Evolutionary conservation across 2,329 filamentous ascomycete species (phyloP).

Genomic region (Botrytis sinoallii): DNA sequence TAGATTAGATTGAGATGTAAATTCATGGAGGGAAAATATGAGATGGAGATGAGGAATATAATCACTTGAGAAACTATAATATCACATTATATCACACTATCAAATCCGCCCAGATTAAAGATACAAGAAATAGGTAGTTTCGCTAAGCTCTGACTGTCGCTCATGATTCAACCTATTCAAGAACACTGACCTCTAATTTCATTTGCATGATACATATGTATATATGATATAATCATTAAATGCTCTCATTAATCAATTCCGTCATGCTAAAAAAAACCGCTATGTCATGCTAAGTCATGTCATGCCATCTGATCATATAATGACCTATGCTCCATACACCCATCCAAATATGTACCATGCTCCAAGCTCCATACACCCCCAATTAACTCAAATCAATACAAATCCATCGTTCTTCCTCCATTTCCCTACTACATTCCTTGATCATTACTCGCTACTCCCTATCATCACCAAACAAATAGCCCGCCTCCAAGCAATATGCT

Average conservation of each 20-base stretch:
- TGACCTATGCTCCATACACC: background rate
- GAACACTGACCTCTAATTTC: background rate
- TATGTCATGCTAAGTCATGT: background rate
- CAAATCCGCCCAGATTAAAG: background rate
- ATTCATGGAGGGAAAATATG: too few species aligned
- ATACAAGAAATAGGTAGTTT: background rate
- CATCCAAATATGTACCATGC: background rate
- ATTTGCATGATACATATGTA: background rate
- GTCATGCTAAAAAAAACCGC: background rate
- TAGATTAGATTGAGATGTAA: too few species aligned
- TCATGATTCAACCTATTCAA: background rate
- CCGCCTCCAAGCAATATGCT: constrained; percentile 88
- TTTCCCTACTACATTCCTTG: constrained; percentile 54
- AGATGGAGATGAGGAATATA: too few species aligned
- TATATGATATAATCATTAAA: background rate
- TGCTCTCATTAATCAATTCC: background rate
- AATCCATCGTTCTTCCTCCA: constrained; percentile 24
- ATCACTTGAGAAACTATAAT: too few species aligned
- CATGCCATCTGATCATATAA: background rate
- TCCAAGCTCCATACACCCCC: background rate
- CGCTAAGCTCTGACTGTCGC: background rate
- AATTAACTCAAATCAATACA: background rate
- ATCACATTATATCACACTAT: background rate
- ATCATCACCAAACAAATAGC: constrained; percentile 77
- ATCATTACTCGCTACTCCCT: constrained; percentile 33